Percentiles rank a stretch among this genome's conserved stretches.
These are phyloP conservation scores for Cokeromyces recurvatus DNA, from an alignment of 371 early-diverging fungal genomes.

Conservation along the genomic window DNA sequence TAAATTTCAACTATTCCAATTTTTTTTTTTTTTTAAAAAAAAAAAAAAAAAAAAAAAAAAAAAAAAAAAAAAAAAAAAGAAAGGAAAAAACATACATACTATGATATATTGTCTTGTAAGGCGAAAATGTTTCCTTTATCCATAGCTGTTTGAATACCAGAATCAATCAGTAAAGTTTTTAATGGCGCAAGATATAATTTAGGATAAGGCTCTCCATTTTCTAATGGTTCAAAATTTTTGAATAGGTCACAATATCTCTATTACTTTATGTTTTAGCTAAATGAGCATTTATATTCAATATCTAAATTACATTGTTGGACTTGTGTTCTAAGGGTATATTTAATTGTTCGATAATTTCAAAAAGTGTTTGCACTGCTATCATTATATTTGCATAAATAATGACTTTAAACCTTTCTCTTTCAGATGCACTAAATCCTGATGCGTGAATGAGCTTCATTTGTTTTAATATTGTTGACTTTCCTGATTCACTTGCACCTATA, in stretches of 20 bases:
- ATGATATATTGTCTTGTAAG: slow-evolving; percentile 72
- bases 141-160: slow-evolving; percentile 69
- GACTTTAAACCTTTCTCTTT: slow-evolving; percentile 80
- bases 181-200: slow-evolving; percentile 67
- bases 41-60: no score
- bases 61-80: no score
- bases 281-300: neutral
- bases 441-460: slow-evolving; percentile 96
- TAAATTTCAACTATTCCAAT: no score
- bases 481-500: slow-evolving; percentile 96
- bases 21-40: no score
- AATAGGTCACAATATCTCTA: slow-evolving; percentile 27
- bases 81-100: no score
- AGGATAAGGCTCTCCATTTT: slow-evolving; percentile 57
- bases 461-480: slow-evolving; percentile 94
- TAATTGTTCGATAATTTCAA: slow-evolving; percentile 70
- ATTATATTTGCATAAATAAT: slow-evolving; percentile 86
- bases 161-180: slow-evolving; percentile 74
- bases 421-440: slow-evolving; percentile 77
- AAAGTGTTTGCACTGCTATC: slow-evolving; percentile 78
- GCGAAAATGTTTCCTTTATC: slow-evolving; percentile 62
- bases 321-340: slow-evolving; percentile 10
- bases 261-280: neutral
- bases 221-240: slow-evolving; percentile 28
- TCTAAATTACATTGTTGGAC: neutral